These are phyloP conservation scores for Sedum album DNA, from an alignment of 164 flowering plant genomes.

Conservation along the genomic window DNA sequence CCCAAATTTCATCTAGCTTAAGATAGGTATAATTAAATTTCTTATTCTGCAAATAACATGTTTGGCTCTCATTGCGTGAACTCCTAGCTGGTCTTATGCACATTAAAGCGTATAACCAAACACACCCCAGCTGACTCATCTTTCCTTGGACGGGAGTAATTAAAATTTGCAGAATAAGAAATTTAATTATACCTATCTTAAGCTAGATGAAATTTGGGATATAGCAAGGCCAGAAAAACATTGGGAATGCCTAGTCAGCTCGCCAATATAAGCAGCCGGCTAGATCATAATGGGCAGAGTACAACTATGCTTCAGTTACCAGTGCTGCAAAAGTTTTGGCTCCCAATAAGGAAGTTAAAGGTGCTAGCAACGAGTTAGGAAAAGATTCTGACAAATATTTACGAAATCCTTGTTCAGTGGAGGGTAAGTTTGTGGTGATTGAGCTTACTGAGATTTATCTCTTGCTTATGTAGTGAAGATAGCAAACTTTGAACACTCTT, in stretches of 20 bases:
- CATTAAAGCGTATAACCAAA: no score
- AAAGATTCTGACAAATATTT: conserved; percentile 71
- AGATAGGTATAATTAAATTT: conserved; percentile 33
- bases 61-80: no score
- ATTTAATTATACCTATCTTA: conserved; percentile 31
- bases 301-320: conserved; percentile 68
- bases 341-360: conserved; percentile 71
- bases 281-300: conserved; percentile 67
- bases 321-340: conserved; percentile 84
- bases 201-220: conserved; percentile 50
- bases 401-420: conserved; percentile 75
- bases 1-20: conserved; percentile 50
- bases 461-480: conserved; percentile 65
- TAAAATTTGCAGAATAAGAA: conserved; percentile 24
- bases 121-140: no score
- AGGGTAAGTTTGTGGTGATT: conserved; percentile 54
- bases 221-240: conserved; percentile 32
- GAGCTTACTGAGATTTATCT: conserved; percentile 79
- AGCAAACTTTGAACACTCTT: conserved; percentile 76
- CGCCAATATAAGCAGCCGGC: conserved; percentile 51
- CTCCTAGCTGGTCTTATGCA: no score
- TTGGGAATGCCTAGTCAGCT: conserved; percentile 19
- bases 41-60: conserved; percentile 19
- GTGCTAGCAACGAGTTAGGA: conserved; percentile 62
- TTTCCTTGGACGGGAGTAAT: no score